Evolutionary conservation across 176 grass and related monocot genomes (phyloP).

Genomic region (Cenchrus americanus): DNA sequence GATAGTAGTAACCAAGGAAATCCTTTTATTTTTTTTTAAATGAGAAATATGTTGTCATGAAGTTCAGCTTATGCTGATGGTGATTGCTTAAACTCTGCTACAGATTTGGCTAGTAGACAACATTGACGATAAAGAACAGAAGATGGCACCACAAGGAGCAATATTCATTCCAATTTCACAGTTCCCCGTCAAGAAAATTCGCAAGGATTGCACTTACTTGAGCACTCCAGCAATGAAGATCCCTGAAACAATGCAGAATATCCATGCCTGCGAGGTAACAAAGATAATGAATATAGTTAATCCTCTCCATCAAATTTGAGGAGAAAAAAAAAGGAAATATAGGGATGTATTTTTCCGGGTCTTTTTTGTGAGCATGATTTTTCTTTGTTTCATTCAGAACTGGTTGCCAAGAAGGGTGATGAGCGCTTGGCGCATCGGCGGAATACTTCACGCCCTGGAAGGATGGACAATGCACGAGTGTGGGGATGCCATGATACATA

Average conservation of each 20-base stretch:
- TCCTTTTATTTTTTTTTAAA: too few species aligned
- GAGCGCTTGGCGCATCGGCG: conserved; percentile 79
- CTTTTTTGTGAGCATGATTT: too few species aligned
- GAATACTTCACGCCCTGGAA: conserved; percentile 83
- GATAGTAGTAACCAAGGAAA: too few species aligned
- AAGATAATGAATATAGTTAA: background rate
- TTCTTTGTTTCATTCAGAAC: conserved; percentile 62
- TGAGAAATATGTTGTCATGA: too few species aligned
- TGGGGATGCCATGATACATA: conserved; percentile 60
- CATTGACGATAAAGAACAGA: conserved; percentile 67
- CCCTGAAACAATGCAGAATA: conserved; percentile 71
- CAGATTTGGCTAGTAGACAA: conserved; percentile 84
- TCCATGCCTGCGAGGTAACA: conserved; percentile 85
- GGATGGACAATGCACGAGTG: conserved; percentile 71
- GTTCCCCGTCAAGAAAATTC: conserved; percentile 71
- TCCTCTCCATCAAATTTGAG: background rate
- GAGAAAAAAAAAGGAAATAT: background rate
- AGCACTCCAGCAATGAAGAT: conserved; percentile 87
- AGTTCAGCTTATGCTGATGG: too few species aligned
- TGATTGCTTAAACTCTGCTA: conserved; percentile 12
- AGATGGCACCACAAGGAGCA: conserved; percentile 65
- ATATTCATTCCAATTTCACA: conserved; percentile 71
- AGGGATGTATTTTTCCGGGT: too few species aligned
- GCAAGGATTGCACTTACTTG: conserved; percentile 78
- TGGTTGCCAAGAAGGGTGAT: conserved; percentile 93